phyloP scores from a whole-genome alignment of 148 eudicot species.

The Rhododendron simsii region DNA sequence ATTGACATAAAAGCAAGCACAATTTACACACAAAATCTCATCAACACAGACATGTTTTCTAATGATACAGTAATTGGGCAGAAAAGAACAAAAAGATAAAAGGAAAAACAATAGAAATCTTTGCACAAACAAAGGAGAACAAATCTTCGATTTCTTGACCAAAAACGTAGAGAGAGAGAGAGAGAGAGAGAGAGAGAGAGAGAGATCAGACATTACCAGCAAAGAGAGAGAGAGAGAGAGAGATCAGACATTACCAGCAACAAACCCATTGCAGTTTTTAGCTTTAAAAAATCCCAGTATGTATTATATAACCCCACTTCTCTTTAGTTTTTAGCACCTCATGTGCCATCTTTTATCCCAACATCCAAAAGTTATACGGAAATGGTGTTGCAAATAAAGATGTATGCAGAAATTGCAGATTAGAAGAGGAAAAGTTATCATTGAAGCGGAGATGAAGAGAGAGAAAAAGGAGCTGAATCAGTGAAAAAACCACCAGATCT shows the following conservation, averaged over 20 bases:
- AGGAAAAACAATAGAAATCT: background rate
- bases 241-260: background rate
- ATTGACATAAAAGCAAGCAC: background rate
- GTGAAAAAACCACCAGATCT: constrained; percentile 24
- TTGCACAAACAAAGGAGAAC: background rate
- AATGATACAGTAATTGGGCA: background rate
- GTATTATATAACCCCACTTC: background rate
- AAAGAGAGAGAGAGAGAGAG: background rate
- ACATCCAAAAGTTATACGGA: background rate
- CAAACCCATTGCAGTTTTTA: background rate
- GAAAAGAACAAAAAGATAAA: background rate
- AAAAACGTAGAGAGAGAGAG: background rate
- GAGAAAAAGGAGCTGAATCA: constrained; percentile 4
- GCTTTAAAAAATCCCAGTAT: background rate
- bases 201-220: background rate
- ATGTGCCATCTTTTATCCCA: background rate
- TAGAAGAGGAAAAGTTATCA: constrained; percentile 2
- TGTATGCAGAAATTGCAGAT: background rate
- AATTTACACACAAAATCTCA: background rate
- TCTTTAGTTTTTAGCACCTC: background rate
- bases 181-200: background rate
- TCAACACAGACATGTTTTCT: background rate
- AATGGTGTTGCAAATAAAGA: background rate
- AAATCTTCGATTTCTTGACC: background rate
- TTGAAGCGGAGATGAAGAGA: constrained; percentile 9